Base-by-base conservation (phyloP, 176 grass and related monocot genomes). In the Calamus simplicifolius region DNA sequence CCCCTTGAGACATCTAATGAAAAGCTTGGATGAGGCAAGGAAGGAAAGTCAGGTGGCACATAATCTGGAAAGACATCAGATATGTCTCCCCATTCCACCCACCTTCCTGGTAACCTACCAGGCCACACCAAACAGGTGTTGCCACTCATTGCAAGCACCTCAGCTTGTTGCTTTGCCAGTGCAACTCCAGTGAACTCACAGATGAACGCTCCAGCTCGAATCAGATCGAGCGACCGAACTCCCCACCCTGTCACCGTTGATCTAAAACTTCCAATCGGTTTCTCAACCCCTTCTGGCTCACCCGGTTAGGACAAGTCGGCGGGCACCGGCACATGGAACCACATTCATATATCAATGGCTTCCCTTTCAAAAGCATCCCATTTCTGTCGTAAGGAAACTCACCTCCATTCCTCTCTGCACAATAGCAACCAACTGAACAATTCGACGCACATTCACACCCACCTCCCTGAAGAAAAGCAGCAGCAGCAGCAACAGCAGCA, bases 171-270 rank as follows among this genome's bases (percentile, higher is more conserved):
- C 51, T 82, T 86, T 56, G 81, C 85, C 52, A 92, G 85, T 18
- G 89, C 81, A 70, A 88, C 82, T 53, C 93, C 93, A 21, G 87
- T 98, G 69, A 98, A 92, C 60, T 98, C 93, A 31, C 93, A 98
- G 28, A 98, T 65, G 67, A 98, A 98, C 1, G 78, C 66, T 6
- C 93, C 93, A 3, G 93, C 88, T 60, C 77, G 82, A 75, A 98
- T 98, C 50, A 98, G 75, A 85, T 98, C 93, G 69, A 98, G 71
- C 28, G 93, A 98, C 35, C 93, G 75, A 59, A 98, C 84, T 43
- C 93, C 93, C 93, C 93, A 98, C 4, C 93, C 88, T 26, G 93
- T 98, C 66, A 89, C 93, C 50, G 63, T 92, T 27, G 93, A 98
- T 5, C 93, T 73, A 57, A 98, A 49, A 98, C 87, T 63, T 98